A percentile compares a stretch with the other conserved stretches of the same genome.
phyloP scores from a whole-genome alignment of 1,139 yeast species.

The Taphrina sp. region DNA sequence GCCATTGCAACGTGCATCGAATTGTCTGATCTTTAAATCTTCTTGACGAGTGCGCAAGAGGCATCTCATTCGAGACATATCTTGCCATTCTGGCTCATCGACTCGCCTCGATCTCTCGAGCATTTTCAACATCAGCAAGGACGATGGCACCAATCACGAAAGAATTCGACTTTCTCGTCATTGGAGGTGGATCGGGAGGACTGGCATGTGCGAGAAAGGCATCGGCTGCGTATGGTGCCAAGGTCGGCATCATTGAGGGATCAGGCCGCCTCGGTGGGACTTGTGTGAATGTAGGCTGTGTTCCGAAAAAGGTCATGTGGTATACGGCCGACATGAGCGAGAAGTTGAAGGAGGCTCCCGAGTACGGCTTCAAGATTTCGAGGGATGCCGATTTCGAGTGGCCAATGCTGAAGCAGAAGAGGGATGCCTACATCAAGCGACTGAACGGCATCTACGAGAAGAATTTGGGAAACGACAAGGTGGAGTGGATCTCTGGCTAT shows the following conservation, averaged over 20 bases:
- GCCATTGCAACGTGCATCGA: too few relatives aligned
- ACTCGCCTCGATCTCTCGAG: slow-evolving; percentile 26
- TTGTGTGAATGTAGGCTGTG: slow-evolving; percentile 99
- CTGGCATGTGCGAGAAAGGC: slow-evolving; percentile 97
- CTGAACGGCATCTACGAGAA: slow-evolving; percentile 90
- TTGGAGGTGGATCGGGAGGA: slow-evolving; percentile 99
- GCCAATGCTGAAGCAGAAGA: slow-evolving; percentile 72
- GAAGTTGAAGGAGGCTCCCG: slow-evolving; percentile 66
- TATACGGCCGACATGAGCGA: slow-evolving; percentile 86
- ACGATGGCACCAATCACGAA: slow-evolving; percentile 57
- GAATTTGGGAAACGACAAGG: slow-evolving; percentile 83
- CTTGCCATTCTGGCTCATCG: slow-evolving; percentile 19
- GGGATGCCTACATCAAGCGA: slow-evolving; percentile 85
- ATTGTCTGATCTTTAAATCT: too few relatives aligned
- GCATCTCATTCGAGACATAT: too few relatives aligned
- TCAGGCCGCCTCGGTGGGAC: slow-evolving; percentile 84
- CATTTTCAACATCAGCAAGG: slow-evolving; percentile 15
- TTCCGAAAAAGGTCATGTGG: slow-evolving; percentile 99
- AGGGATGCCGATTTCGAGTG: slow-evolving; percentile 67
- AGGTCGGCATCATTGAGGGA: slow-evolving; percentile 76
- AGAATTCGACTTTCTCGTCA: slow-evolving; percentile 86
- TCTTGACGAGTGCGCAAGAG: background rate
- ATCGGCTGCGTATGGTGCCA: slow-evolving; percentile 79
- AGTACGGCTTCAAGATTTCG: slow-evolving; percentile 70
- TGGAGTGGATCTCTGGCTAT: slow-evolving; percentile 81